phyloP scores from a whole-genome alignment of 169 alveolate genomes.

The Nephromyces sp. region DNA sequence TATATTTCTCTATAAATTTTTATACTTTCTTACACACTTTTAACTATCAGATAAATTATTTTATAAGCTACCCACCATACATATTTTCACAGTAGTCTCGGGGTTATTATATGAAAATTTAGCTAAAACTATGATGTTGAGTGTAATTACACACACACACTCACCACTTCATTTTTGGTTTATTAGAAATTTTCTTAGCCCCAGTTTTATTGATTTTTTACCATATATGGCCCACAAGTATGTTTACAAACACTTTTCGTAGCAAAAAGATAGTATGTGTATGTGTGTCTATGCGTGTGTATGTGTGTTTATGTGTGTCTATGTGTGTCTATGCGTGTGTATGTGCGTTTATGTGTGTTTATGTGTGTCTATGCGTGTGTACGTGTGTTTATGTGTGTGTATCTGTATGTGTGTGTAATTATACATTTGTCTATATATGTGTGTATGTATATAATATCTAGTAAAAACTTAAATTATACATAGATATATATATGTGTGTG shows the following conservation, averaged over 20 bases:
- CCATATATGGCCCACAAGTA: conserved; percentile 11
- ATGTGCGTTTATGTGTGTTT: not conserved
- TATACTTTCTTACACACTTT: no score
- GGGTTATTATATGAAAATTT: conserved; percentile 58
- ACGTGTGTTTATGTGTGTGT: not conserved
- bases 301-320: not conserved
- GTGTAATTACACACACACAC: conserved; percentile 39
- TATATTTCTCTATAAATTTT: no score
- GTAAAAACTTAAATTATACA: not conserved
- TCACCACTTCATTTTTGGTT: conserved; percentile 52
- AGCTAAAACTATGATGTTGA: conserved; percentile 42
- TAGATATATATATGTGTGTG: not conserved
- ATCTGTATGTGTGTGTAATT: not conserved
- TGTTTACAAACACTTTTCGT: not conserved
- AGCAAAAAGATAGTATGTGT: not conserved
- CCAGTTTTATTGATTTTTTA: conserved; percentile 30
- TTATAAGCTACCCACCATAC: no score
- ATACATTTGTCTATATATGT: not conserved
- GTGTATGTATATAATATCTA: not conserved
- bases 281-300: not conserved
- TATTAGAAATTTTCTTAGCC: conserved; percentile 47
- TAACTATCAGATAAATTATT: no score
- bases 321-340: not conserved
- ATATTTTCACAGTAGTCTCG: conserved; percentile 45
- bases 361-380: not conserved